These are phyloP conservation scores for Debaryomyces nepalensis DNA, from an alignment of 1,139 yeast genomes.

Conservation along the genomic window DNA sequence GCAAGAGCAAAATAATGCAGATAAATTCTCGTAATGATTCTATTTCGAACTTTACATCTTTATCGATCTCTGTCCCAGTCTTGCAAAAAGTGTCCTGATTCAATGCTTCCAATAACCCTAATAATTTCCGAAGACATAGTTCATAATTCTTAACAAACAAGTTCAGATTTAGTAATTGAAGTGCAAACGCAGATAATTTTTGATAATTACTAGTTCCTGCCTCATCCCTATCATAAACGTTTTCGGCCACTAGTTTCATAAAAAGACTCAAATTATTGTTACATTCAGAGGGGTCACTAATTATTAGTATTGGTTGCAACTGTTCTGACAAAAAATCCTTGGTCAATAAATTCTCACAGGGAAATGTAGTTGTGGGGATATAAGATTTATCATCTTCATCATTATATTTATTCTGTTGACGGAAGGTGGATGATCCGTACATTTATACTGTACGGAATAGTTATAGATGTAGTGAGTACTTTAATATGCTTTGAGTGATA, in stretches of 20 bases:
- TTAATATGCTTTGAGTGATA: neutral
- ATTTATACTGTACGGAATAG: neutral
- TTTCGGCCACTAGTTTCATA: constrained; percentile 42
- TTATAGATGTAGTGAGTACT: neutral
- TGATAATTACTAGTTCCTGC: constrained; percentile 31
- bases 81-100: constrained; percentile 20
- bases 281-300: constrained; percentile 47
- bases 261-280: constrained; percentile 43
- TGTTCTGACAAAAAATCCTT: constrained; percentile 22
- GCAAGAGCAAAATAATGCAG: constrained; percentile 38
- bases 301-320: constrained; percentile 31
- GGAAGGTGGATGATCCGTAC: constrained; percentile 3
- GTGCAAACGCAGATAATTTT: constrained; percentile 38
- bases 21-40: constrained; percentile 41
- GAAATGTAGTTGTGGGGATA: constrained; percentile 14
- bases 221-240: constrained; percentile 18
- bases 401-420: neutral
- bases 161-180: constrained; percentile 44
- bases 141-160: constrained; percentile 42
- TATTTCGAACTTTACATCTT: constrained; percentile 25
- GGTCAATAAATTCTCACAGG: constrained; percentile 2
- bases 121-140: constrained; percentile 46
- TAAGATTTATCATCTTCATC: neutral
- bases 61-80: constrained; percentile 10
- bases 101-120: constrained; percentile 40